Evolutionary conservation across 2,329 filamentous ascomycete genomes (phyloP).

Genomic region (Lachnellula cervina): DNA sequence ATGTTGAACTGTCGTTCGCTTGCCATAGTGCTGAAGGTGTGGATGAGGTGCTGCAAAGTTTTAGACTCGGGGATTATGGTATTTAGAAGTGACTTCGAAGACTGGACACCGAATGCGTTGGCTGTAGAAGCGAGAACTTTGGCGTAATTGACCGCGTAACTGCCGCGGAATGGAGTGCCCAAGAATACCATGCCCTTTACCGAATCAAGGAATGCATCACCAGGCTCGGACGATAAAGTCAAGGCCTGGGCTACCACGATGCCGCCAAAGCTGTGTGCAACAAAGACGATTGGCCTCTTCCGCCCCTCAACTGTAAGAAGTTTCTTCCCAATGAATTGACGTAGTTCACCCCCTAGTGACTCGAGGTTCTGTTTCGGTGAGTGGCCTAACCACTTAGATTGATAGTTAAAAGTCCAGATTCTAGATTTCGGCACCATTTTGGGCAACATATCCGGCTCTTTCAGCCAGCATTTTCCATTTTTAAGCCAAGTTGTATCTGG

Average conservation of each 20-base stretch:
- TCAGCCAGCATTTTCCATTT: background rate
- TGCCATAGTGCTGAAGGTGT: background rate
- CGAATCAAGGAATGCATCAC: background rate
- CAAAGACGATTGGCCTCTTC: background rate
- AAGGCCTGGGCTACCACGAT: background rate
- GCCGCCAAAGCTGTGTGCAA: slow-evolving; percentile 3
- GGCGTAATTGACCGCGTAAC: background rate
- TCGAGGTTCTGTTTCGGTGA: background rate
- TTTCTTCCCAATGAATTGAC: background rate
- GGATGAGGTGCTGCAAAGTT: background rate
- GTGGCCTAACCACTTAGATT: background rate
- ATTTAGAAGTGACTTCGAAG: background rate
- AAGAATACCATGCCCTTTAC: background rate
- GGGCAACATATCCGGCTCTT: background rate
- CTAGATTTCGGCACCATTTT: background rate
- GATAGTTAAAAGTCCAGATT: background rate
- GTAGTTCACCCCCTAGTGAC: background rate
- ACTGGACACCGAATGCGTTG: background rate
- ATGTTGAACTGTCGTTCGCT: background rate
- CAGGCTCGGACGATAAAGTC: background rate
- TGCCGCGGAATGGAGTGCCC: slow-evolving; percentile 2
- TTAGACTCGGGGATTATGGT: background rate
- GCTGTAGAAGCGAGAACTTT: no score
- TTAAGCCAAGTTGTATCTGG: background rate
- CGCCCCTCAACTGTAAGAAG: background rate